Evolutionary conservation across 2,329 filamentous ascomycete genomes (phyloP).

Genomic region (Fonsecaea nubica): DNA sequence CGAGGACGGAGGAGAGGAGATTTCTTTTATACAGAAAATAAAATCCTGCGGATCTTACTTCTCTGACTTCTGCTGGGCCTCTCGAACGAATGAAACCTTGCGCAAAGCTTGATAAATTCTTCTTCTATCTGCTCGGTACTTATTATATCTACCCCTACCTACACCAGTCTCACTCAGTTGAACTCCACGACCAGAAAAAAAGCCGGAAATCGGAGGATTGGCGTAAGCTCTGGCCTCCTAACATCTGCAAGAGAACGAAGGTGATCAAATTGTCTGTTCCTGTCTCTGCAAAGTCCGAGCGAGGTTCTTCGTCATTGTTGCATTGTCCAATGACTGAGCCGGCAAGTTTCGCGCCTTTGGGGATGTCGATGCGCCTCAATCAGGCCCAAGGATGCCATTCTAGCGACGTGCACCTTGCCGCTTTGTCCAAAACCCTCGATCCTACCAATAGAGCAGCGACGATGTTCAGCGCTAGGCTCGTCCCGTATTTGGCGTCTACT

Average conservation of each 20-base stretch:
- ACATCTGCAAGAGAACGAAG: neutral
- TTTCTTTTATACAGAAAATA: no score
- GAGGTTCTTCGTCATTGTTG: neutral
- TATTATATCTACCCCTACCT: neutral
- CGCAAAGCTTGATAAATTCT: neutral
- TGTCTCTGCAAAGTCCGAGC: neutral
- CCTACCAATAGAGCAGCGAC: neutral
- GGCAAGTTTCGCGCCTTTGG: neutral
- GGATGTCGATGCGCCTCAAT: neutral
- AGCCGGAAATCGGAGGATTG: neutral
- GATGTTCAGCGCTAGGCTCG: neutral
- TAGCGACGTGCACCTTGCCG: neutral
- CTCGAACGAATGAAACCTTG: neutral
- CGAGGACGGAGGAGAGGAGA: no score
- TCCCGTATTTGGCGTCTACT: neutral
- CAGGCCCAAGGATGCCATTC: neutral
- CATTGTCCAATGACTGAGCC: neutral
- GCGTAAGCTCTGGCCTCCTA: neutral
- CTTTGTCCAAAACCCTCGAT: neutral
- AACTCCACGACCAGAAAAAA: neutral
- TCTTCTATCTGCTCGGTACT: neutral
- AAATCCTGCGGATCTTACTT: no score
- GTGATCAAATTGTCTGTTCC: neutral
- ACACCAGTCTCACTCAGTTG: neutral
- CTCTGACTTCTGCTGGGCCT: no score